These are phyloP conservation scores for Phytophthora fragariae DNA, from an alignment of 352 stramenopile species.

Conservation along the genomic window DNA sequence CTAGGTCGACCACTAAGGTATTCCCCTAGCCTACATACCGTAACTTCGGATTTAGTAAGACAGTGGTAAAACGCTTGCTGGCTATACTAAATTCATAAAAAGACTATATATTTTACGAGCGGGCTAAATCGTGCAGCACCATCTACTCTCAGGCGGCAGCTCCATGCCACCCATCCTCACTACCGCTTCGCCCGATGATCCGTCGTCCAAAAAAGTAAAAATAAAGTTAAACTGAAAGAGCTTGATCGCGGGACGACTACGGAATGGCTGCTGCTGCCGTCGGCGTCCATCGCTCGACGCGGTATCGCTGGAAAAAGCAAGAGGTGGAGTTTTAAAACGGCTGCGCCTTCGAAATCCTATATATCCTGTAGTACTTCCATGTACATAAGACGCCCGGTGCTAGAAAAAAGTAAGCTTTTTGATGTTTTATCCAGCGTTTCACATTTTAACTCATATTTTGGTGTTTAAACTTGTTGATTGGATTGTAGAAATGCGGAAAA, in stretches of 20 bases:
- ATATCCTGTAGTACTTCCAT: neutral
- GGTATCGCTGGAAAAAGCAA: neutral
- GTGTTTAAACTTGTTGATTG: neutral
- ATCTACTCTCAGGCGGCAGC: neutral
- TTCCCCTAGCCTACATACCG: too few species aligned
- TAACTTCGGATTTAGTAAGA: neutral
- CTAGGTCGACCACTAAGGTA: too few species aligned
- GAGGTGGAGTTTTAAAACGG: neutral
- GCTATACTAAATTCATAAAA: neutral
- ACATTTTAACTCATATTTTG: neutral
- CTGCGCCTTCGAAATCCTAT: neutral
- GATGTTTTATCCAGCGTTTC: neutral
- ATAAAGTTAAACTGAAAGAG: neutral
- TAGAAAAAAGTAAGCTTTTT: too few species aligned
- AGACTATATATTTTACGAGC: neutral
- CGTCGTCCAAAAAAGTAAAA: neutral
- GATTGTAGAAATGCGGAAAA: neutral
- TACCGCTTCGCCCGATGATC: neutral
- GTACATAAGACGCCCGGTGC: neutral
- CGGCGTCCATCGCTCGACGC: neutral
- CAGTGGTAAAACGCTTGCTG: neutral
- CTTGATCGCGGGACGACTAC: neutral
- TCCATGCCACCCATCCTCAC: neutral
- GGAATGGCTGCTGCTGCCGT: neutral
- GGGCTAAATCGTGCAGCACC: neutral